A percentile compares a stretch with the other conserved stretches of the same genome.
Evolutionary conservation across 441 rosid genomes (phyloP).

Genomic region (Omphalea diandra): DNA sequence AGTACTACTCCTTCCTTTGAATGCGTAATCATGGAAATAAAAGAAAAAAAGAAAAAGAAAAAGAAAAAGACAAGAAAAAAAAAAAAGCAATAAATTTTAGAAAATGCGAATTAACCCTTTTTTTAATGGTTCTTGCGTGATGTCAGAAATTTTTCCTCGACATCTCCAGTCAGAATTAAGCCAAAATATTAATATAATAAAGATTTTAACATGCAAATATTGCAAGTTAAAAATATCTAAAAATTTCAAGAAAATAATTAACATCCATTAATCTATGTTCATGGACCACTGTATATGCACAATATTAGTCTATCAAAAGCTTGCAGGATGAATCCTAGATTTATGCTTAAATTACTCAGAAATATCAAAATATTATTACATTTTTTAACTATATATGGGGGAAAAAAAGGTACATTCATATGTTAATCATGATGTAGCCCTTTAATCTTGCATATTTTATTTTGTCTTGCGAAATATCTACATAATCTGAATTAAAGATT

Average conservation of each 20-base stretch:
- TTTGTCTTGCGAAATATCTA: slow-evolving; percentile 12
- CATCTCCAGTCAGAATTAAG: neutral
- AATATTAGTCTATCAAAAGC: neutral
- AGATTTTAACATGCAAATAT: no score
- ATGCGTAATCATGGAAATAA: neutral
- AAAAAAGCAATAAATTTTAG: no score
- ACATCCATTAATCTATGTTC: neutral
- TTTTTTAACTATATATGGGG: neutral
- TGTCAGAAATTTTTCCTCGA: neutral
- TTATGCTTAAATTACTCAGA: neutral
- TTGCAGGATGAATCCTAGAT: neutral
- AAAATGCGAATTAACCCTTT: no score
- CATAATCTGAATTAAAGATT: slow-evolving; percentile 15
- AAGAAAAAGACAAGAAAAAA: no score
- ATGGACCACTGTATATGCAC: neutral
- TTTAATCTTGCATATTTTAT: neutral
- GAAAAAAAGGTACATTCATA: neutral
- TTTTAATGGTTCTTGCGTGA: no score
- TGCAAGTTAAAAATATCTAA: no score
- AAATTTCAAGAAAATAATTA: neutral
- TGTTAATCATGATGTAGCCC: neutral
- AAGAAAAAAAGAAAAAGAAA: no score
- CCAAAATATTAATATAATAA: no score
- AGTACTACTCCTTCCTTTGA: neutral
- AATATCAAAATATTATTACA: neutral